phyloP scores from a whole-genome alignment of 768 basidiomycete species.

The Rhizopogon sp. region DNA sequence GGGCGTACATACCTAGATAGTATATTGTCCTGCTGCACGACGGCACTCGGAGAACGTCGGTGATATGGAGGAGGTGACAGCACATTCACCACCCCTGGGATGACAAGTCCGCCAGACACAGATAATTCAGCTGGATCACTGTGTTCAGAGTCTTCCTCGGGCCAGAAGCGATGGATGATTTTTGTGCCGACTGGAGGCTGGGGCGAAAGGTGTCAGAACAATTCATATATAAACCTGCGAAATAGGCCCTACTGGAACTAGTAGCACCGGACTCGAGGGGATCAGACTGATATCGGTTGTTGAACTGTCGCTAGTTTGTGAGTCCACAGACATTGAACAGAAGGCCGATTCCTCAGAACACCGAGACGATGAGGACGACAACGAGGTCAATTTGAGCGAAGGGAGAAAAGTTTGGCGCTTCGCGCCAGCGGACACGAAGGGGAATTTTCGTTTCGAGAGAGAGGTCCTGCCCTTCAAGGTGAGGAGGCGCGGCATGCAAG shows the following conservation, averaged over 20 bases:
- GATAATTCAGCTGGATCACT: slow-evolving; percentile 15
- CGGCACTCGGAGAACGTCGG: slow-evolving; percentile 9
- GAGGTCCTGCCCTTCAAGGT: neutral
- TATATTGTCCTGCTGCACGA: neutral
- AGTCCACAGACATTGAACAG: neutral
- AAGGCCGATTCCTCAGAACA: neutral
- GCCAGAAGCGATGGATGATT: slow-evolving; percentile 27
- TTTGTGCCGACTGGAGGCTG: slow-evolving; percentile 24
- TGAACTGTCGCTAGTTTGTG: neutral
- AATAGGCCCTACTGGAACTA: neutral
- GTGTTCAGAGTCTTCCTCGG: slow-evolving; percentile 18
- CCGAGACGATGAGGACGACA: neutral
- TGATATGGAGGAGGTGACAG: slow-evolving; percentile 23
- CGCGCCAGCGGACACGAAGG: neutral
- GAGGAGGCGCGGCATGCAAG: neutral
- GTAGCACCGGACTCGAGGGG: neutral
- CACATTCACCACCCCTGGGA: slow-evolving; percentile 10
- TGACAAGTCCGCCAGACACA: neutral
- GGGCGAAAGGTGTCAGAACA: neutral
- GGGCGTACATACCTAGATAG: slow-evolving; percentile 12
- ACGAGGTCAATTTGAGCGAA: neutral
- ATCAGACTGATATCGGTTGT: neutral
- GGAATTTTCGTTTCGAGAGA: neutral
- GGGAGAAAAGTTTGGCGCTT: neutral
- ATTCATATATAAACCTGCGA: slow-evolving; percentile 4